Conservation (phyloP, 768 basidiomycete species). For the Serendipita sp. region DNA sequence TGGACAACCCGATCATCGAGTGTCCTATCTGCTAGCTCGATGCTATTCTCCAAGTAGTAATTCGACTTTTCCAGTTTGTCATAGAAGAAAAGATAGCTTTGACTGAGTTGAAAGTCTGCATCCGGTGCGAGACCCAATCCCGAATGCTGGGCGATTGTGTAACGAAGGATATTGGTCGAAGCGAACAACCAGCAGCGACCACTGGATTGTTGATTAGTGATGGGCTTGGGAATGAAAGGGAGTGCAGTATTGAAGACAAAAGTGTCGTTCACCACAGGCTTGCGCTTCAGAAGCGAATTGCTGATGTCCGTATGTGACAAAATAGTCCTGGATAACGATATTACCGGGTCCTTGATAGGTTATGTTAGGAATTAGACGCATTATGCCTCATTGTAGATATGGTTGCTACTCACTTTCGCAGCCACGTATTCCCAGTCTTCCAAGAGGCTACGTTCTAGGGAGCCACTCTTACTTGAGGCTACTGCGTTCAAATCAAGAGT, state of each 20-base stretch:
- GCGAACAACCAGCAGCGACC: slow-evolving; percentile 96
- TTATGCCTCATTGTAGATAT: neutral
- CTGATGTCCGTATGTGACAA: slow-evolving; percentile 54
- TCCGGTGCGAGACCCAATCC: slow-evolving; percentile 42
- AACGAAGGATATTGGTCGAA: slow-evolving; percentile 72
- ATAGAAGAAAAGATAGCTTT: slow-evolving; percentile 91
- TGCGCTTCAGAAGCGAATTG: slow-evolving; percentile 45
- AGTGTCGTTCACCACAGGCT: slow-evolving; percentile 42
- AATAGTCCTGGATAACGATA: slow-evolving; percentile 56
- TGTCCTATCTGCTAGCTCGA: slow-evolving; percentile 64
- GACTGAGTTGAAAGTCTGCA: slow-evolving; percentile 75
- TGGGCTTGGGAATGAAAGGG: slow-evolving; percentile 65
- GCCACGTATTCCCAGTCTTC: slow-evolving; percentile 6
- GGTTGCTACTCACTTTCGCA: slow-evolving; percentile 11
- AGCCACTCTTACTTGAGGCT: neutral
- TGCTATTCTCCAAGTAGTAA: slow-evolving; percentile 79
- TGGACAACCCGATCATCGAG: slow-evolving; percentile 72
- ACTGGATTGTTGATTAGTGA: slow-evolving; percentile 76
- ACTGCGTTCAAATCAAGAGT: slow-evolving; percentile 1
- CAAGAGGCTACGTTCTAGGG: neutral
- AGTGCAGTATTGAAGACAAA: slow-evolving; percentile 75
- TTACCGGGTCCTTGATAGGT: neutral
- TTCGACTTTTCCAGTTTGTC: slow-evolving; percentile 88
- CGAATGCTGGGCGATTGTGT: slow-evolving; percentile 57
- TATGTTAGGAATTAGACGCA: neutral